These are phyloP conservation scores for Yamadazyma takamatsuzukensis DNA, from an alignment of 805 yeast species.

Conservation along the genomic window DNA sequence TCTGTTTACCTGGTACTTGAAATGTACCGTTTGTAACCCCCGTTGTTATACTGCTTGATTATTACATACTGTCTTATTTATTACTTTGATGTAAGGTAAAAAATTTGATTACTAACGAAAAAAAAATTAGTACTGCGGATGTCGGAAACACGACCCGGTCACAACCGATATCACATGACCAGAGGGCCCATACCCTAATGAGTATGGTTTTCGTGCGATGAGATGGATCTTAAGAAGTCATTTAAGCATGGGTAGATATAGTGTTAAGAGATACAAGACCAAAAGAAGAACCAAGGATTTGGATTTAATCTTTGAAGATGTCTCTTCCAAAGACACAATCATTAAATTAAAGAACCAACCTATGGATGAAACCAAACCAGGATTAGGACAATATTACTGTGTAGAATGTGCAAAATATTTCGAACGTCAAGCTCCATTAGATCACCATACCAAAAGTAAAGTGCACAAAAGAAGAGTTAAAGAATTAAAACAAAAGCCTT, in stretches of 20 bases:
- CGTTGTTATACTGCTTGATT: too few species aligned
- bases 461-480: conserved; percentile 85
- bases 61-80: too few species aligned
- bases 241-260: conserved; percentile 81
- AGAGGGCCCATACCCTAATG: too few species aligned
- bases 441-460: conserved; percentile 70
- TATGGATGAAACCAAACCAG: conserved; percentile 85
- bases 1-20: too few species aligned
- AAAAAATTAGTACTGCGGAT: too few species aligned
- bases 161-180: too few species aligned
- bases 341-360: conserved; percentile 71
- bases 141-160: too few species aligned
- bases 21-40: too few species aligned
- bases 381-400: conserved; percentile 92
- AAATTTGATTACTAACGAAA: too few species aligned
- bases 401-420: conserved; percentile 91
- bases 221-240: too few species aligned
- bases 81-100: too few species aligned
- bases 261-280: conserved; percentile 83
- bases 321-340: conserved; percentile 62
- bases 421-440: conserved; percentile 71
- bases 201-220: too few species aligned
- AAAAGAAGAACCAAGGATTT: conserved; percentile 82
- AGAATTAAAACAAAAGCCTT: conserved; percentile 73
- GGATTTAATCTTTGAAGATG: conserved; percentile 77